These are phyloP conservation scores for Mucuna pruriens DNA, from an alignment of 306 rosid species.

Conservation along the genomic window DNA sequence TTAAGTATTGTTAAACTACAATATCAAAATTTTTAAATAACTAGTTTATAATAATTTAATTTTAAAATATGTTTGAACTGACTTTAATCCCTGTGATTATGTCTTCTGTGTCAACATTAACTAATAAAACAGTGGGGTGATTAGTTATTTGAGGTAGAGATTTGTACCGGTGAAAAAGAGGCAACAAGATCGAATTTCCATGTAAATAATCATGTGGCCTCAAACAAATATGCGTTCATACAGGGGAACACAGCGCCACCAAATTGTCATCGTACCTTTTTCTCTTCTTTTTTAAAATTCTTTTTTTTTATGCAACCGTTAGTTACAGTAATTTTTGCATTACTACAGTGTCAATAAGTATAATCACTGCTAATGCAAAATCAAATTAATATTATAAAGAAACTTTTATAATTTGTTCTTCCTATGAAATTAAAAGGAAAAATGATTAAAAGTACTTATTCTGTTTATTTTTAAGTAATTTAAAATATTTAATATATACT, in stretches of 20 bases:
- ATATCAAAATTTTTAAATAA: no score
- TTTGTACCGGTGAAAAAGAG: constrained; percentile 61
- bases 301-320: not conserved
- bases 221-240: constrained; percentile 33
- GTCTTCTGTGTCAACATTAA: not conserved
- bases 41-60: no score
- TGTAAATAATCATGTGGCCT: constrained; percentile 47
- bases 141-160: constrained; percentile 42
- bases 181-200: constrained; percentile 40
- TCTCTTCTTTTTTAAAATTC: not conserved
- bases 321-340: not conserved
- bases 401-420: not conserved
- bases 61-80: not conserved
- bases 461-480: no score
- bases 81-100: not conserved
- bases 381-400: not conserved
- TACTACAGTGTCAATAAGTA: not conserved
- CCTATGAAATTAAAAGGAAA: not conserved
- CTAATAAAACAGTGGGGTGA: not conserved
- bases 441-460: no score
- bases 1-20: no score
- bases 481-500: no score
- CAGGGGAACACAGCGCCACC: constrained; percentile 73
- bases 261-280: constrained; percentile 44
- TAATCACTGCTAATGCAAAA: not conserved